Conservation (phyloP, 1,139 yeast genomes). For the Kurtzmaniella quercitrusa region DNA sequence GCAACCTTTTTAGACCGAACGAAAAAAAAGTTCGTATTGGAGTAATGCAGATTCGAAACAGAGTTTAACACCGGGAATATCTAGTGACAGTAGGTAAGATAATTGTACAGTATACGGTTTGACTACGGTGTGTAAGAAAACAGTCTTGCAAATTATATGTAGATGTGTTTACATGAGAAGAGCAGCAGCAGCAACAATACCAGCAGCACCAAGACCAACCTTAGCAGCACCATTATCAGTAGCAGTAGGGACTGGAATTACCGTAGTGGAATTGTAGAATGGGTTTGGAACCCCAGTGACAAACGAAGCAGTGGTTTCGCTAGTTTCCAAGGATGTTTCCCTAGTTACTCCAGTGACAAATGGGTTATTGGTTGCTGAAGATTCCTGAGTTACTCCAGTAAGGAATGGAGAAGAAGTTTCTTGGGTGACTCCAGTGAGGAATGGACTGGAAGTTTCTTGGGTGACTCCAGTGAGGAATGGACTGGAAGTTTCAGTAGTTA, state of each 20-base stretch:
- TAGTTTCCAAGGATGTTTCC: no score
- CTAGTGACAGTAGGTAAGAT: no score
- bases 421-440: no score
- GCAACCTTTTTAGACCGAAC: background rate
- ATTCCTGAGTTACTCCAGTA: background rate
- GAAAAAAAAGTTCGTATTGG: background rate
- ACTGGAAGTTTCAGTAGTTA: no score
- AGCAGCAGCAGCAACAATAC: conserved; percentile 18
- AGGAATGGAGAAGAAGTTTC: background rate
- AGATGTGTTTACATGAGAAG: conserved; percentile 9
- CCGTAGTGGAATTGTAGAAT: no score
- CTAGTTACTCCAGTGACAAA: no score
- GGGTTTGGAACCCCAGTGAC: background rate
- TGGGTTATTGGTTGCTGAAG: no score
- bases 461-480: background rate
- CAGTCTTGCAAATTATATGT: background rate
- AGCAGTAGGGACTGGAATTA: conserved; percentile 1
- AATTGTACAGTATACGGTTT: no score
- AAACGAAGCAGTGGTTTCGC: background rate
- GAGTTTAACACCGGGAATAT: no score
- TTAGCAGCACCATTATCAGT: conserved; percentile 17
- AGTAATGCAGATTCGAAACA: no score
- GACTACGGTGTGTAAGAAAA: no score
- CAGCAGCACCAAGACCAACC: conserved; percentile 13
- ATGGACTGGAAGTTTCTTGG: no score